Evolutionary conservation across 148 eudicot species (phyloP).

Genomic region (Silene latifolia): DNA sequence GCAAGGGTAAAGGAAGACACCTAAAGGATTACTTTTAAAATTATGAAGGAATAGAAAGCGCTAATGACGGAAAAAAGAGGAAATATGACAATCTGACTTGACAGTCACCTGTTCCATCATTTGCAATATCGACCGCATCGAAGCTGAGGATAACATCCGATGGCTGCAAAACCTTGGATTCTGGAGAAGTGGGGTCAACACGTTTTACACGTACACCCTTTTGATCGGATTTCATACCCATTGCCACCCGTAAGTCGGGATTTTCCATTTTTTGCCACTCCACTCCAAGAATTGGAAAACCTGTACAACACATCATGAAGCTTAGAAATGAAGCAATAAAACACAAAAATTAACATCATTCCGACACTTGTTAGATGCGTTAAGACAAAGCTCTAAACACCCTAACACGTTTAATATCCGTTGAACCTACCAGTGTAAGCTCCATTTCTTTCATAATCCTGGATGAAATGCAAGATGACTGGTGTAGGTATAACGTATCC

Average conservation of each 20-base stretch:
- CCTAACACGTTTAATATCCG: background rate
- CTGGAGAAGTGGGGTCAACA: conserved; percentile 78
- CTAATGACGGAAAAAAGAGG: background rate
- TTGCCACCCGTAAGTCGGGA: conserved; percentile 64
- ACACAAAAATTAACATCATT: background rate
- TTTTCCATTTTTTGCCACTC: conserved; percentile 99
- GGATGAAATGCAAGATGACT: conserved; percentile 76
- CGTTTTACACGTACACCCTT: conserved; percentile 91
- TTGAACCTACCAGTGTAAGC: conserved; percentile 61
- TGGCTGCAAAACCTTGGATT: conserved; percentile 58
- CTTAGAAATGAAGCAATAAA: background rate
- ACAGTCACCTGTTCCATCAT: conserved; percentile 80
- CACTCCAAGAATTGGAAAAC: conserved; percentile 84
- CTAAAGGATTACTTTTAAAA: too few relatives aligned
- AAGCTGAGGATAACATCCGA: conserved; percentile 85
- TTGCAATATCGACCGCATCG: conserved; percentile 83
- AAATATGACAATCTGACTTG: background rate
- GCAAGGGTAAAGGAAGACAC: too few relatives aligned
- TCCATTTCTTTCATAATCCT: conserved; percentile 83
- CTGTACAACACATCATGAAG: conserved; percentile 27
- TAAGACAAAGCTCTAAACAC: background rate
- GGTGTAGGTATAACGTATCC: conserved; percentile 96
- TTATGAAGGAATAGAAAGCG: background rate
- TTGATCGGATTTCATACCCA: conserved; percentile 81
- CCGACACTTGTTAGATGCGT: background rate